Evolutionary conservation across 257 asterid genomes (phyloP).

Genomic region (Solanum neorickii): DNA sequence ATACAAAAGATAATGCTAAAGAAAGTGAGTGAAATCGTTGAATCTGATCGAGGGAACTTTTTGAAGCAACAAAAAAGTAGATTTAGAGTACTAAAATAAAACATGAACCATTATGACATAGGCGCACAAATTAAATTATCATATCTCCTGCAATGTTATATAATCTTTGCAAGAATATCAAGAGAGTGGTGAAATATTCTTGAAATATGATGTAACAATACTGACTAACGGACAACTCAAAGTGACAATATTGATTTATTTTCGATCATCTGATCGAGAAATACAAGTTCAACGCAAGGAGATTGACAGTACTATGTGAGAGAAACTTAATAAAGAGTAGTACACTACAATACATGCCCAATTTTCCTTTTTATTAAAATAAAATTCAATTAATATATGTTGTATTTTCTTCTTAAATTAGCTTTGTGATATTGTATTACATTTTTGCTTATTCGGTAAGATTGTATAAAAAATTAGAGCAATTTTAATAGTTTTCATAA

Average conservation of each 20-base stretch:
- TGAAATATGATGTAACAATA: too few species aligned
- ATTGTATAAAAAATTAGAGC: too few species aligned
- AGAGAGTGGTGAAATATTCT: too few species aligned
- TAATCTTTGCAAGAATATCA: background rate
- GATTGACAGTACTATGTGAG: background rate
- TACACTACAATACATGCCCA: background rate
- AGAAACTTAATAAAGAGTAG: background rate
- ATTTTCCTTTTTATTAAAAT: too few species aligned
- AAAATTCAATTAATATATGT: too few species aligned
- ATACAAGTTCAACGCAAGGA: background rate
- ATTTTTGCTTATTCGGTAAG: background rate
- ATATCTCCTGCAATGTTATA: too few species aligned
- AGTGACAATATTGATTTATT: too few species aligned
- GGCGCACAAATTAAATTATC: background rate
- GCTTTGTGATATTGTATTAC: background rate
- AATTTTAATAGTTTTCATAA: background rate
- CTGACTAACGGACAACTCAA: background rate
- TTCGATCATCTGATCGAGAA: accelerated
- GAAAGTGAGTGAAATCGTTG: too few species aligned
- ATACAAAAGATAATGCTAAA: too few species aligned
- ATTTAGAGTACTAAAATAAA: background rate
- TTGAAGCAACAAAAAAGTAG: too few species aligned
- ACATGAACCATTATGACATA: background rate
- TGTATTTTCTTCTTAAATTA: background rate
- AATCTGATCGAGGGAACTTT: background rate